phyloP scores from a whole-genome alignment of 331 rosid genomes.

The Cydonia oblonga region DNA sequence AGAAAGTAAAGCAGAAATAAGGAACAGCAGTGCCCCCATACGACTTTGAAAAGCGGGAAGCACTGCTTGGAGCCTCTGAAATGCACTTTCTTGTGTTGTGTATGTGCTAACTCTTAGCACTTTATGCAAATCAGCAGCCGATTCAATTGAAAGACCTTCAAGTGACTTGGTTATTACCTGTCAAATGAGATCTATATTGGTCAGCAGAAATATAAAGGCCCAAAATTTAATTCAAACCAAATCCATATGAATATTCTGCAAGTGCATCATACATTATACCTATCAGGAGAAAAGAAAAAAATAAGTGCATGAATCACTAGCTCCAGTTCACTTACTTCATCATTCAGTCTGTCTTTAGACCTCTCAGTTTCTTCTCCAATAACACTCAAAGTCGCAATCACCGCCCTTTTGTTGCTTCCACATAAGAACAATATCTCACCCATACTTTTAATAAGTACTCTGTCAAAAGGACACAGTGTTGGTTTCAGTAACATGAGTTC shows the following conservation, averaged over 20 bases:
- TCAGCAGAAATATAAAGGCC: neutral
- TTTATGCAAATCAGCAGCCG: constrained; percentile 59
- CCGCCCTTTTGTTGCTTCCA: constrained; percentile 61
- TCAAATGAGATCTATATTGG: too few species aligned
- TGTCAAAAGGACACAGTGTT: constrained; percentile 7
- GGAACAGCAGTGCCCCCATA: constrained; percentile 93
- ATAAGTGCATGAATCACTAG: neutral
- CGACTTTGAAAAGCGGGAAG: constrained; percentile 83
- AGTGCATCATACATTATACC: constrained; percentile 1
- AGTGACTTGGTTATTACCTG: constrained; percentile 61
- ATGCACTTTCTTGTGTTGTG: constrained; percentile 53
- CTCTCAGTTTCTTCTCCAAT: constrained; percentile 27
- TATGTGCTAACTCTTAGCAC: constrained; percentile 61
- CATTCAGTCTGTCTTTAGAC: constrained; percentile 34
- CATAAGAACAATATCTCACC: constrained; percentile 75
- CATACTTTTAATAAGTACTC: constrained; percentile 68
- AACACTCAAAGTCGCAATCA: constrained; percentile 63
- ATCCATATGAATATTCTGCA: constrained; percentile 1
- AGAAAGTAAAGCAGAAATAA: constrained; percentile 88
- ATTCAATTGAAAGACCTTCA: constrained; percentile 67
- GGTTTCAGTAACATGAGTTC: constrained; percentile 1
- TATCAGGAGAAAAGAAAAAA: neutral
- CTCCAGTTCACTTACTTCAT: constrained; percentile 42
- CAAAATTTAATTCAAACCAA: constrained; percentile 10
- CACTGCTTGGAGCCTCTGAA: constrained; percentile 57